Evolutionary conservation across 2,329 filamentous ascomycete species (phyloP).

Genomic region (Daldinia eschscholtzii): DNA sequence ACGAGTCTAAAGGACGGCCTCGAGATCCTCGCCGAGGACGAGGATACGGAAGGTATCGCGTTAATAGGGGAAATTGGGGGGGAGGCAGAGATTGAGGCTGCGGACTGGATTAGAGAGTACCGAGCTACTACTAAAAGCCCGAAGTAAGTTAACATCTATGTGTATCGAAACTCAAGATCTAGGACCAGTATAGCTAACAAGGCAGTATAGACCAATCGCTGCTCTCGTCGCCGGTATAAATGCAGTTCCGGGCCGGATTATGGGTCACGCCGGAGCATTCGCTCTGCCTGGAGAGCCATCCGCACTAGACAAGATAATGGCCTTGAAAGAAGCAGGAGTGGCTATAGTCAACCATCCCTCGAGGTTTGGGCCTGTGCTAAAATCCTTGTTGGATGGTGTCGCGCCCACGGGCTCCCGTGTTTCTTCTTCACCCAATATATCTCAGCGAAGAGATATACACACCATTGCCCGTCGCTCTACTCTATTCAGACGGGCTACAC

Average conservation of each 20-base stretch:
- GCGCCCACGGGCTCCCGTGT: constrained; percentile 22
- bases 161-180: background rate
- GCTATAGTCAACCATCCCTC: constrained; percentile 81
- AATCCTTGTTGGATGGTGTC: constrained; percentile 64
- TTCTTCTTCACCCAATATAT: constrained; percentile 34
- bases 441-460: constrained; percentile 67
- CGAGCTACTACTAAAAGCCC: constrained; percentile 66
- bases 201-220: constrained; percentile 71
- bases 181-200: constrained; percentile 12
- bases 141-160: constrained; percentile 64
- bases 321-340: constrained; percentile 74
- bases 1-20: constrained; percentile 81
- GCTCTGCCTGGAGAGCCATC: constrained; percentile 73
- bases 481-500: too few relatives aligned
- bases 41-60: constrained; percentile 77
- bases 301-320: constrained; percentile 73
- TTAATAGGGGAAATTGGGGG: constrained; percentile 81
- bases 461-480: constrained; percentile 58
- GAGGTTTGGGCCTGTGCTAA: constrained; percentile 78
- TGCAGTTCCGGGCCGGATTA: constrained; percentile 73
- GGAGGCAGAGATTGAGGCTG: constrained; percentile 76
- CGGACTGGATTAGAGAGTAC: constrained; percentile 79
- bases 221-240: constrained; percentile 76
- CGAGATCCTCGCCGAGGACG: constrained; percentile 73
- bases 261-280: constrained; percentile 86